Base-by-base conservation (phyloP, 345 rosid species). In the Ceriops zippeliana region DNA sequence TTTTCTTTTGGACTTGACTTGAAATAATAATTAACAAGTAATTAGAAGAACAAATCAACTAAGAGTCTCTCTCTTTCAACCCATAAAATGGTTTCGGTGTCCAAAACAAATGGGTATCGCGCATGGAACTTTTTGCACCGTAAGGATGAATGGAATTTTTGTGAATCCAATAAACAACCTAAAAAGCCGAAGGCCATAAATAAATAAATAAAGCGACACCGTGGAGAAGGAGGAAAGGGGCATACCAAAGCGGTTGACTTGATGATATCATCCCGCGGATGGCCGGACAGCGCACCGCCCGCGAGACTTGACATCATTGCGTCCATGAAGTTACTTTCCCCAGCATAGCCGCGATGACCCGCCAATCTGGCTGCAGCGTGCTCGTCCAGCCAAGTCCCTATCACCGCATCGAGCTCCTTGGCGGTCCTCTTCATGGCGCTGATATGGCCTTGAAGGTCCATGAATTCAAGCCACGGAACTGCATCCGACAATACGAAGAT, bases 191-290 rank as follows among this genome's bases (percentile, higher is more conserved):
- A 10, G 47, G 11, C 21, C 20, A 52, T 17, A 53, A 13, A 13
- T 27, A 27, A 13, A 15, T 28, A 26, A 51, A 46, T 9, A 27
- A 13, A 0, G 49, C 0, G 47, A 6, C 7, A 1, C 30, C 2
- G 17, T 1, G 13, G 20, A 30, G 47, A 17, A 5, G 27, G 3
- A 7, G 34, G 6, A 37, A 5, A 5, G 26, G 35, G 17, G 22
- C 82, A 7, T 86, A 90, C 97, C 78, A 84, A 20, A 65, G 79
- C 70, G 19, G 88, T 88, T 51, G 93, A 86, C 75, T 90, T 90
- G 65, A 88, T 63, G 61, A 85, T 67, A 16, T 65, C 75, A 49
- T 87, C 86, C 0, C 83, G 84, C 0, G 75, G 74, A 66, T 88
- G 80, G 17, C 88, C 85, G 27, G 81, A 78, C 13, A 82, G 38